These are phyloP conservation scores for Penicillium paradoxum DNA, from an alignment of 495 filamentous ascomycete genomes.

Conservation along the genomic window DNA sequence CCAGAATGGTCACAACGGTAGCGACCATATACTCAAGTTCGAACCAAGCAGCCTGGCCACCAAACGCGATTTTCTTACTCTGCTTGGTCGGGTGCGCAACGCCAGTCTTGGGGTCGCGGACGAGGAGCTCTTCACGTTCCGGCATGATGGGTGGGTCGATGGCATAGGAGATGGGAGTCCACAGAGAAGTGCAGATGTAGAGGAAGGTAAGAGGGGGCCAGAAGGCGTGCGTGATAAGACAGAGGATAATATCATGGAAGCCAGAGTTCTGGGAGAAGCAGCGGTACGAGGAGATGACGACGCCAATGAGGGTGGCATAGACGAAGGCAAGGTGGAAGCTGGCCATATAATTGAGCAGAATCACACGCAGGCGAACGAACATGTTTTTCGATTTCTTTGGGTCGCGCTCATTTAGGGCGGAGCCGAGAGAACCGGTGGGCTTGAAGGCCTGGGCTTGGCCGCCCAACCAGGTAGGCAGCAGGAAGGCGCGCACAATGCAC, in stretches of 20 bases:
- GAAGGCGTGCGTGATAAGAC: conserved; percentile 44
- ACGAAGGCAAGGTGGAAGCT: conserved; percentile 37
- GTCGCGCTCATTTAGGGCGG: conserved; percentile 31
- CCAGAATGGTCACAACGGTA: conserved; percentile 32
- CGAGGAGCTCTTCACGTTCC: conserved; percentile 38
- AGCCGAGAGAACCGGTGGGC: conserved; percentile 31
- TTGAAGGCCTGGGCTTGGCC: conserved; percentile 36
- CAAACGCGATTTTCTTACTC: conserved; percentile 42
- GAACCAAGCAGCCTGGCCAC: conserved; percentile 39
- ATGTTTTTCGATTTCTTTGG: conserved; percentile 26
- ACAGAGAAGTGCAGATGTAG: conserved; percentile 34
- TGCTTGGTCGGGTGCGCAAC: conserved; percentile 38
- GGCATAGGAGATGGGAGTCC: conserved; percentile 39
- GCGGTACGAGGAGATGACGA: conserved; percentile 30
- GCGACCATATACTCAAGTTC: conserved; percentile 38
- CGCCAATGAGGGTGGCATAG: conserved; percentile 35
- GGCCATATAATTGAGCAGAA: conserved; percentile 34
- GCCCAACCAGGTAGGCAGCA: conserved; percentile 41
- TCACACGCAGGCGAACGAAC: conserved; percentile 27
- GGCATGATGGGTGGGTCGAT: conserved; percentile 42
- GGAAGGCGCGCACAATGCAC: conserved; percentile 39
- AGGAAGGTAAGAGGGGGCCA: conserved; percentile 43
- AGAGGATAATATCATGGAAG: conserved; percentile 30
- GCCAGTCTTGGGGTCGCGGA: conserved; percentile 40
- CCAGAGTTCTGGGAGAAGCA: conserved; percentile 27